These are phyloP conservation scores for Eucalyptus coolabah DNA, from an alignment of 345 rosid species.

Conservation along the genomic window DNA sequence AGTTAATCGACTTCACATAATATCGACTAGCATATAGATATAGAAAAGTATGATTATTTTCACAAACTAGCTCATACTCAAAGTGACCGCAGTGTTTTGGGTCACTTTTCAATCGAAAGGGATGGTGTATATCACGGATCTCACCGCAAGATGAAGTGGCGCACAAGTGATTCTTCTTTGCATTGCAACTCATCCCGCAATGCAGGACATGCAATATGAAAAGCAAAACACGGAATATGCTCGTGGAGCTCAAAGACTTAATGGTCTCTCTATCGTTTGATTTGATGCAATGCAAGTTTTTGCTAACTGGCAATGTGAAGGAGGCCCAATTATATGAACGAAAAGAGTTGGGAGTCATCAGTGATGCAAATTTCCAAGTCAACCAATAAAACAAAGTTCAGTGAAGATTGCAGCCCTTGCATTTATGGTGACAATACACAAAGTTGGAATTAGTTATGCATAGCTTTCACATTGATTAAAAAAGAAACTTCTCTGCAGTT, in stretches of 20 bases:
- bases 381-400: background rate
- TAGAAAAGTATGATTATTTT: background rate
- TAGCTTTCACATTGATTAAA: too few relatives aligned
- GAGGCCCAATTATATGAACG: background rate
- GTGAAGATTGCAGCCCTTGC: too few relatives aligned
- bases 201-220: background rate
- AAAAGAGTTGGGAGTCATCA: background rate
- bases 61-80: background rate
- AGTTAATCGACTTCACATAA: background rate
- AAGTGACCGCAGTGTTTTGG: accelerated
- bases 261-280: background rate
- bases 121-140: background rate
- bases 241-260: background rate
- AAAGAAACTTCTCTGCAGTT: too few relatives aligned
- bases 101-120: background rate
- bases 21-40: background rate
- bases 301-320: background rate
- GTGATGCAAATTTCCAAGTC: background rate
- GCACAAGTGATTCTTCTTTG: background rate
- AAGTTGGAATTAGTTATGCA: too few relatives aligned
- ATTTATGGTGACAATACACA: too few relatives aligned
- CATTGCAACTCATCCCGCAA: accelerated
- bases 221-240: background rate
- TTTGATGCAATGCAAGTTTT: background rate
- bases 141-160: background rate